Conservation (phyloP, 2,329 filamentous ascomycete species). For the Fusarium continuum region DNA sequence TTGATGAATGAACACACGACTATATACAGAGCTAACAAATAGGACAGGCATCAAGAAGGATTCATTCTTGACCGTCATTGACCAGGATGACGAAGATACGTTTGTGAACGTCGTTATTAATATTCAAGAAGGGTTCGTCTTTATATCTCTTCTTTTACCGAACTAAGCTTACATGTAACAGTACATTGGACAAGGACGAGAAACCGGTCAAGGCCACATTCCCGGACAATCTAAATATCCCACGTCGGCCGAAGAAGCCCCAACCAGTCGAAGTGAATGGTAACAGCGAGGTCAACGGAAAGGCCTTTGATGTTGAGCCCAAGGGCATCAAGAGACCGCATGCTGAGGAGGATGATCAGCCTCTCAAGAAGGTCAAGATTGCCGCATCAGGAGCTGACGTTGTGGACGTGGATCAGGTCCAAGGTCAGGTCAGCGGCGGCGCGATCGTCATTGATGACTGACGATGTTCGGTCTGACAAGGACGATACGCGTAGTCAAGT, state of each 20-base stretch:
- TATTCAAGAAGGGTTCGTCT: slow-evolving; percentile 68
- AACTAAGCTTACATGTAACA: slow-evolving; percentile 47
- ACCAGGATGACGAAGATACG: slow-evolving; percentile 77
- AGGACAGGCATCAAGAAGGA: slow-evolving; percentile 71
- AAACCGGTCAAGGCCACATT: slow-evolving; percentile 64
- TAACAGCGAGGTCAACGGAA: slow-evolving; percentile 52
- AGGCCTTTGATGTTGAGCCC: slow-evolving; percentile 46
- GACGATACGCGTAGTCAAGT: slow-evolving; percentile 11
- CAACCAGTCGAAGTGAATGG: slow-evolving; percentile 52
- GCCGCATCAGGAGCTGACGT: slow-evolving; percentile 50
- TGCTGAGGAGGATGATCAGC: slow-evolving; percentile 54
- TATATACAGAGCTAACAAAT: slow-evolving; percentile 21
- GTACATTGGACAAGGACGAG: slow-evolving; percentile 54
- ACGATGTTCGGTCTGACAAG: slow-evolving; percentile 32
- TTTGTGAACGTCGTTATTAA: slow-evolving; percentile 83
- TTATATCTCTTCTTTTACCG: neutral
- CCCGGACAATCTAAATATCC: slow-evolving; percentile 59
- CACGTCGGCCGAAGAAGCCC: slow-evolving; percentile 60
- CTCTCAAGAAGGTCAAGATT: slow-evolving; percentile 61
- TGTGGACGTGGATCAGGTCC: slow-evolving; percentile 59
- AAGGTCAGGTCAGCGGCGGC: slow-evolving; percentile 54
- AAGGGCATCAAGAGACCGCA: slow-evolving; percentile 58
- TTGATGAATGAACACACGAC: neutral
- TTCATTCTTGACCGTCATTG: slow-evolving; percentile 84
- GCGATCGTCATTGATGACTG: slow-evolving; percentile 74